Conservation (phyloP, 305 asterid species). For the Solanum hybrid region DNA sequence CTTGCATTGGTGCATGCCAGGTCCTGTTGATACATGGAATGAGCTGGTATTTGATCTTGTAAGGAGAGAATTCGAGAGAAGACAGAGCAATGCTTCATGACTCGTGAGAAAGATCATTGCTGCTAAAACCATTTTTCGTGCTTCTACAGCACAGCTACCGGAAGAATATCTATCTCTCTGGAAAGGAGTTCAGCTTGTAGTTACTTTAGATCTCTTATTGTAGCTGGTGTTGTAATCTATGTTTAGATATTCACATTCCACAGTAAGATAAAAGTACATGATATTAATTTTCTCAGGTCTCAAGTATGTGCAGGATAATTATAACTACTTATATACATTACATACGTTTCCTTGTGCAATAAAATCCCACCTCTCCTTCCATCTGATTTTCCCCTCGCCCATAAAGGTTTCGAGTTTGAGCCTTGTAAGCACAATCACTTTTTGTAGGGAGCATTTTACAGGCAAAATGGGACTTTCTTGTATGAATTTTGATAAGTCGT, state of each 20-base stretch:
- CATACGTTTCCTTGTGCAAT: background rate
- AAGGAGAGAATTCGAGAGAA: constrained; percentile 39
- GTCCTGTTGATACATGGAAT: constrained; percentile 96
- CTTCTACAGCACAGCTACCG: constrained; percentile 4
- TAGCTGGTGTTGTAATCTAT: constrained; percentile 4
- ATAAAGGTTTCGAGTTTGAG: background rate
- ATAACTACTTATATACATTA: background rate
- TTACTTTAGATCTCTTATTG: background rate
- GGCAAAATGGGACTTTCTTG: background rate
- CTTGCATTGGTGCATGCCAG: constrained; percentile 99
- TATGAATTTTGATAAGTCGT: background rate
- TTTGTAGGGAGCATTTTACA: background rate
- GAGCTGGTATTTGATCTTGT: constrained; percentile 65
- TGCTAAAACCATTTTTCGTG: background rate
- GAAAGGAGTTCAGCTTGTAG: background rate
- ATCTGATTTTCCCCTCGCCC: background rate
- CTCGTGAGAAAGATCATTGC: constrained; percentile 13
- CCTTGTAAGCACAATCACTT: background rate
- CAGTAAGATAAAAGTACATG: background rate
- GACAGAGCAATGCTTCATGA: constrained; percentile 16
- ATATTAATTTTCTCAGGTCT: background rate
- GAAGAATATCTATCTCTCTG: background rate
- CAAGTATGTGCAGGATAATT: background rate
- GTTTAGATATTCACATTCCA: background rate
- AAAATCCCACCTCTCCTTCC: background rate